Percentiles rank a stretch among this genome's conserved stretches.
These are phyloP conservation scores for Pleurotus citrinopileatus DNA, from an alignment of 768 basidiomycete species.

Conservation along the genomic window DNA sequence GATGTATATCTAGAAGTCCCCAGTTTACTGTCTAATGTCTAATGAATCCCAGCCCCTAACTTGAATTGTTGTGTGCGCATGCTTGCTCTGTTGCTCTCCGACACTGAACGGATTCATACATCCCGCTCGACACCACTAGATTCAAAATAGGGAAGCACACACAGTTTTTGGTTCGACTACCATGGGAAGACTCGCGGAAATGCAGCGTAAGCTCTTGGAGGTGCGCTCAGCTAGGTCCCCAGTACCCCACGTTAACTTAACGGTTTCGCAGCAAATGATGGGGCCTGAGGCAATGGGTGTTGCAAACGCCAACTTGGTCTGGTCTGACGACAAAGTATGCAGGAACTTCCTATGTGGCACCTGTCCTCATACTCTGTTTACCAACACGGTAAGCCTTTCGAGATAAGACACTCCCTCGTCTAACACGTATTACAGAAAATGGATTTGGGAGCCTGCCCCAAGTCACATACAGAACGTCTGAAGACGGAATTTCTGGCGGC, in stretches of 20 bases:
- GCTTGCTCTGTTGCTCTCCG: background rate
- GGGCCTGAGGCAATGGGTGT: slow-evolving; percentile 99
- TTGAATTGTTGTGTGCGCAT: slow-evolving; percentile 2
- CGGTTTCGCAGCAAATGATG: slow-evolving; percentile 89
- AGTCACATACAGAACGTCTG: slow-evolving; percentile 91
- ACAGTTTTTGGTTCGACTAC: slow-evolving; percentile 18
- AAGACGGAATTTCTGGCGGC: slow-evolving; percentile 87
- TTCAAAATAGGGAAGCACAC: slow-evolving; percentile 18
- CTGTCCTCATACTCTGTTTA: slow-evolving; percentile 97
- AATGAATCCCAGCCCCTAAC: background rate
- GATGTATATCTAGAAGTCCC: too few species aligned
- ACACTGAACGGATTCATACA: background rate
- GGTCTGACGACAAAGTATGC: slow-evolving; percentile 98
- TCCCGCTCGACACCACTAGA: slow-evolving; percentile 5
- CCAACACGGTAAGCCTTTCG: slow-evolving; percentile 79
- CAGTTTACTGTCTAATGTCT: too few species aligned
- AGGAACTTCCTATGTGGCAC: slow-evolving; percentile 97
- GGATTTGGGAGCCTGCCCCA: slow-evolving; percentile 97
- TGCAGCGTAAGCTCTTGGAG: slow-evolving; percentile 90
- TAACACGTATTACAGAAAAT: slow-evolving; percentile 71
- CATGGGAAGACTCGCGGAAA: slow-evolving; percentile 95
- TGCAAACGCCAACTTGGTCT: slow-evolving; percentile 85
- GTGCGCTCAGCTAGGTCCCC: slow-evolving; percentile 20
- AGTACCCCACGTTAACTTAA: slow-evolving; percentile 45
- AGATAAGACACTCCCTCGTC: slow-evolving; percentile 6